Base-by-base conservation (phyloP, 1,284 basidiomycete genomes). In the Sporisorium sorghi region DNA sequence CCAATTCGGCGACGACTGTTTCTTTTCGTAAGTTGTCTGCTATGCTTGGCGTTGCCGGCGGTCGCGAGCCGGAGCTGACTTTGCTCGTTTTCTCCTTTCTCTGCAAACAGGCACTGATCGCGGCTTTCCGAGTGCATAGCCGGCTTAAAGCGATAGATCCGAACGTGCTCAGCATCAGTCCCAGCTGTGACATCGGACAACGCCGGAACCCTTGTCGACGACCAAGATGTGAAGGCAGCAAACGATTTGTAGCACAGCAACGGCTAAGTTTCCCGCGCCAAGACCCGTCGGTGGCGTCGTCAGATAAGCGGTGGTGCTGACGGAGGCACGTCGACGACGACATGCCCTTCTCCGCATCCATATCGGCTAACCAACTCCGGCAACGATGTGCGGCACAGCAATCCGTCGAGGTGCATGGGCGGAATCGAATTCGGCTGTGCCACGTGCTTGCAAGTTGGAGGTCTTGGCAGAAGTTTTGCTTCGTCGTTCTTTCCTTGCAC, bases 21-120 rank as follows among this genome's bases (percentile, higher is more conserved):
- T 75, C 19, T 75, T 60, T 32, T 42, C 42, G 73, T 74, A 58
- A 67, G 72, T 70, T 19, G 28, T 28, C 17, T 3, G 10, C 7
- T 17, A 1, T 17, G 21, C 32, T 9, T 24, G 8, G 30, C 10
- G 5, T 15, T 23, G 47, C 47, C 32, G 47, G 32, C 47, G 47
- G 47, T 15, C 19, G 30, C 30, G 30, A n/a, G 7, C 32, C 1
- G 10, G 3, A 30, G 46, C 46, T 47, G 28, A 47, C 46, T 19
- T 40, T 40, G 37, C n/a, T 40, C 7, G n/a, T 8, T 40, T 10
- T n/a, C 11, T 30, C 7, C 19, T 12, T 12, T 17, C 46, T 46
- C 28, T 12, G 4, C 14, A 8, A 14, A 15, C 8, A 9, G 15
- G 26, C 3, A 30, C 17, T 19, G 26, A 26, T n/a, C 26, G 17